phyloP scores from a whole-genome alignment of 2,329 filamentous ascomycete genomes.

The Lasiodiplodia hormozganensis region DNA sequence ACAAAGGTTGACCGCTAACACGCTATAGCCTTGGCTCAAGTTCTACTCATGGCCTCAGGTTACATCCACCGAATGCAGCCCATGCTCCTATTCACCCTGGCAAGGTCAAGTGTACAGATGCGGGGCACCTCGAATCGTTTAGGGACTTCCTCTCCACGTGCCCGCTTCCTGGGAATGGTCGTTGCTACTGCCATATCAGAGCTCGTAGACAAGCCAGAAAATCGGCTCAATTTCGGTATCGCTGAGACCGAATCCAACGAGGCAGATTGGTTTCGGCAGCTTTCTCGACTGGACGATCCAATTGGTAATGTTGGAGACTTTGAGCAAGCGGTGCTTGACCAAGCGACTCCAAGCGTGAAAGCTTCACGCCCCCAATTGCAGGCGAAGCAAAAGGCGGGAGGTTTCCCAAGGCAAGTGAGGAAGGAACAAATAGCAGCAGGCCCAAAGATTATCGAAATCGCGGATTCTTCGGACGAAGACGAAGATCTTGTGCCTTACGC shows the following conservation, averaged over 20 bases:
- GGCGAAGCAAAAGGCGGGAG: neutral
- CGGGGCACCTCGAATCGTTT: constrained; percentile 85
- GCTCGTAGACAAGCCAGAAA: constrained; percentile 70
- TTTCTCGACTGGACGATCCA: constrained; percentile 69
- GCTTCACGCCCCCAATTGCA: neutral
- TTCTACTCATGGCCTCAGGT: constrained; percentile 77
- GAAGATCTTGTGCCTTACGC: constrained; percentile 78
- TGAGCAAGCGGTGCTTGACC: constrained; percentile 25
- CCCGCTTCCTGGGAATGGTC: constrained; percentile 85
- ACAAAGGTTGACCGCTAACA: neutral
- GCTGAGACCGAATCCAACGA: constrained; percentile 79
- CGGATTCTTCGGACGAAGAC: constrained; percentile 60
- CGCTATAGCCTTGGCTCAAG: constrained; percentile 75
- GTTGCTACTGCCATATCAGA: constrained; percentile 76
- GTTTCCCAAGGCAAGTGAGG: neutral
- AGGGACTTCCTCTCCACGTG: constrained; percentile 73
- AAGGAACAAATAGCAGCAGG: constrained; percentile 37
- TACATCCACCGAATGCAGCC: constrained; percentile 73
- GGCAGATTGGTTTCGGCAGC: constrained; percentile 73
- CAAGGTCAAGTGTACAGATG: constrained; percentile 76
- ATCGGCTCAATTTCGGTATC: constrained; percentile 81
- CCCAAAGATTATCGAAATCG: constrained; percentile 58
- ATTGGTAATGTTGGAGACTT: constrained; percentile 53
- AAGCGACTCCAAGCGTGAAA: constrained; percentile 21
- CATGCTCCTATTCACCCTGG: constrained; percentile 70